Percentiles rank a stretch among this genome's conserved stretches.
Conservation (phyloP, 2,329 filamentous ascomycete species). For the Colletotrichum magnum region DNA sequence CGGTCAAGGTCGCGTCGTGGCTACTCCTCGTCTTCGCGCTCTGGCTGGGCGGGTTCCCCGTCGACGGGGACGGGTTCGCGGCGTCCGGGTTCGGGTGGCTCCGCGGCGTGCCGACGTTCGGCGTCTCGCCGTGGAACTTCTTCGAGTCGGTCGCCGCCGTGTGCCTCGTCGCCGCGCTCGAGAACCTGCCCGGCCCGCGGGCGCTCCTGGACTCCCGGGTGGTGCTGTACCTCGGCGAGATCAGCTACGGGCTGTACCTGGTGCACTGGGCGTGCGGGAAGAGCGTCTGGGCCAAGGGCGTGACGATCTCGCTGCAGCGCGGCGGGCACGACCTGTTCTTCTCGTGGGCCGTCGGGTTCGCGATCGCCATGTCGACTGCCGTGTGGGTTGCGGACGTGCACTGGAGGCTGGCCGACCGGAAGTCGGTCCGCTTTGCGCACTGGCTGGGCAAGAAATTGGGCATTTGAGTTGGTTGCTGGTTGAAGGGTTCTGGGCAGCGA, state of each 20-base stretch:
- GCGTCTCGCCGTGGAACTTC: background rate
- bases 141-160: constrained; percentile 21
- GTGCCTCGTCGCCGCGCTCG: constrained; percentile 18
- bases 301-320: background rate
- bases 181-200: constrained; percentile 58
- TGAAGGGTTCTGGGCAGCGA: too few species aligned
- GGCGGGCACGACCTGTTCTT: background rate
- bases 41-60: constrained; percentile 31
- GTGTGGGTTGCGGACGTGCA: constrained; percentile 16
- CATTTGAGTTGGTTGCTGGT: background rate
- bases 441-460: constrained; percentile 20
- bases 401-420: constrained; percentile 12
- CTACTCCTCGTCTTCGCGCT: background rate
- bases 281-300: background rate
- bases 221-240: constrained; percentile 73
- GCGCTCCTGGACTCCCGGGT: constrained; percentile 70
- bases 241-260: constrained; percentile 75
- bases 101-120: constrained; percentile 27
- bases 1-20: background rate
- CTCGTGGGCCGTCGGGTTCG: background rate
- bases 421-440: constrained; percentile 11
- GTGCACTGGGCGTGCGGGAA: constrained; percentile 64
- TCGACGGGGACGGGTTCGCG: constrained; percentile 1
- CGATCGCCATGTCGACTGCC: background rate
- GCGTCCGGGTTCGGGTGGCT: constrained; percentile 36